A percentile compares a stretch with the other conserved stretches of the same genome.
phyloP scores from a whole-genome alignment of 495 filamentous ascomycete genomes.

The Umbilicaria muhlenbergii region DNA sequence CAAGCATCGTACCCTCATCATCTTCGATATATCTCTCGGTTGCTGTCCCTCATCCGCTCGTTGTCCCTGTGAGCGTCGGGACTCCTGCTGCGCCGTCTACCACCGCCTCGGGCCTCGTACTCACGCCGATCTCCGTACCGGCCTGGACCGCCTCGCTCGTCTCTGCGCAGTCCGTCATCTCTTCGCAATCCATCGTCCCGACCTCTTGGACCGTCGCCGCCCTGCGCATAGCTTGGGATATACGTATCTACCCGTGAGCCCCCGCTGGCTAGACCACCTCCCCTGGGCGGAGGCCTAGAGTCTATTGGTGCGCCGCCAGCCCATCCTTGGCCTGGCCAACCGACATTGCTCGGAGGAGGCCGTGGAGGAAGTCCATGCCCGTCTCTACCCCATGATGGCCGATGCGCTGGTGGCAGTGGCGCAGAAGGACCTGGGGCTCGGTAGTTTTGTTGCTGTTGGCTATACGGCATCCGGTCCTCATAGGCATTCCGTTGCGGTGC shows the following conservation, averaged over 20 bases:
- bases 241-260: slow-evolving; percentile 14
- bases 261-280: slow-evolving; percentile 2
- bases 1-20: slow-evolving; percentile 5
- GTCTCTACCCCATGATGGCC: slow-evolving; percentile 12
- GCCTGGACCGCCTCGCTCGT: slow-evolving; percentile 11
- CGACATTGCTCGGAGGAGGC: slow-evolving; percentile 10
- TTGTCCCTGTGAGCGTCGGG: slow-evolving; percentile 8
- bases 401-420: slow-evolving; percentile 8
- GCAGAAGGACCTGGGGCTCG: slow-evolving; percentile 53
- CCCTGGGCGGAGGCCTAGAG: slow-evolving; percentile 2
- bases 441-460: slow-evolving; percentile 44
- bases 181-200: slow-evolving; percentile 5
- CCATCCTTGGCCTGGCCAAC: slow-evolving; percentile 5
- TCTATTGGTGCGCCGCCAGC: not conserved
- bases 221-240: slow-evolving; percentile 13
- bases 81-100: slow-evolving; percentile 16
- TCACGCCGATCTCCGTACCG: slow-evolving; percentile 11
- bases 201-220: slow-evolving; percentile 8
- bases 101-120: slow-evolving; percentile 8
- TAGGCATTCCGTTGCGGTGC: slow-evolving; percentile 7
- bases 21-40: slow-evolving; percentile 17
- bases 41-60: slow-evolving; percentile 17
- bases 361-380: slow-evolving; percentile 13
- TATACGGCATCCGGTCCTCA: slow-evolving; percentile 2
- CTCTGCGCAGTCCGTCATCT: slow-evolving; percentile 11